phyloP scores from a whole-genome alignment of 805 yeast species.

The Kluyveromyces aestuarii region DNA sequence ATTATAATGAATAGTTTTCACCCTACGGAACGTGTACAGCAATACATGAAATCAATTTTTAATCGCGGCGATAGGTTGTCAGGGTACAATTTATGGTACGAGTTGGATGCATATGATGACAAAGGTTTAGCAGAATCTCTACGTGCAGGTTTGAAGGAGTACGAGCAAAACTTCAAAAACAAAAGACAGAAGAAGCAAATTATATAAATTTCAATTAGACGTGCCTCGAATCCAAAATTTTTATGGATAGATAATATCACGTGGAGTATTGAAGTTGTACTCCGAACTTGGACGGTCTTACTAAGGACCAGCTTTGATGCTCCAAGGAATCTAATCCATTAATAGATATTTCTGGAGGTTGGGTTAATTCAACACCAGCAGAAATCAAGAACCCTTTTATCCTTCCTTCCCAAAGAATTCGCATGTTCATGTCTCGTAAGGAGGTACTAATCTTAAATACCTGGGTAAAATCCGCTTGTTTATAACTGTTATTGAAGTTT shows the following conservation, averaged over 20 bases:
- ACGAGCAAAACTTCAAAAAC: conserved; percentile 38
- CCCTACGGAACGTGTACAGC: conserved; percentile 44
- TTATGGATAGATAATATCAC: conserved; percentile 3
- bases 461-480: conserved; percentile 50
- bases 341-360: conserved; percentile 3
- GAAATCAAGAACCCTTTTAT: conserved; percentile 69
- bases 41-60: conserved; percentile 53
- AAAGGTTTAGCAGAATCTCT: conserved; percentile 55
- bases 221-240: no score
- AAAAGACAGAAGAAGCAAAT: conserved; percentile 25
- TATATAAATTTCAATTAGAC: background rate
- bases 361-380: conserved; percentile 51
- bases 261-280: conserved; percentile 25
- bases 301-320: conserved; percentile 4
- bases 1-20: conserved; percentile 59
- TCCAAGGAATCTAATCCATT: conserved; percentile 4
- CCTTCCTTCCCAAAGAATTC: conserved; percentile 81
- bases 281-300: conserved; percentile 20
- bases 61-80: conserved; percentile 51
- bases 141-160: conserved; percentile 45
- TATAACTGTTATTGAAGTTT: conserved; percentile 42
- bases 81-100: conserved; percentile 71
- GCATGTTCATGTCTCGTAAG: conserved; percentile 49
- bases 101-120: conserved; percentile 67
- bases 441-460: conserved; percentile 70